A percentile compares a stretch with the other conserved stretches of the same genome.
phyloP scores from a whole-genome alignment of 805 yeast genomes.

The Candida hungchunana region DNA sequence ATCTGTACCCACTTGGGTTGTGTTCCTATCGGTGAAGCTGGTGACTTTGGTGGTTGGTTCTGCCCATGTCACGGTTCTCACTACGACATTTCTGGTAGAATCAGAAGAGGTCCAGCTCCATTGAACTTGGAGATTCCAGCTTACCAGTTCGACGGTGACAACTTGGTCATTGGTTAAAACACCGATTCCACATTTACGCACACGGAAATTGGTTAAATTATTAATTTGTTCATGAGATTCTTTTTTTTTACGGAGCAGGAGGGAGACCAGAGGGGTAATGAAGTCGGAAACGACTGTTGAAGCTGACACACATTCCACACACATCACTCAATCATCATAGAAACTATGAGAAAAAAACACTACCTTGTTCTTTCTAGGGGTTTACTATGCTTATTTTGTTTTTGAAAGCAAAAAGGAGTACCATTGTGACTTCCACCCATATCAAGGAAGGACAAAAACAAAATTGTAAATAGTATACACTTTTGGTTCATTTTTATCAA shows the following conservation, averaged over 20 bases:
- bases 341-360: constrained; percentile 7
- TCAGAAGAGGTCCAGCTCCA: constrained; percentile 99
- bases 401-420: constrained; percentile 1
- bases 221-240: constrained; percentile 9
- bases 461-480: constrained; percentile 20
- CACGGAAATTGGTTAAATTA: constrained; percentile 13
- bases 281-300: neutral
- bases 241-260: constrained; percentile 1
- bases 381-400: constrained; percentile 14
- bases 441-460: constrained; percentile 13
- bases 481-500: constrained; percentile 17
- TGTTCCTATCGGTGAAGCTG: constrained; percentile 99
- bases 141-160: constrained; percentile 82
- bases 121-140: constrained; percentile 94
- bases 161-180: constrained; percentile 78
- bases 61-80: constrained; percentile 99
- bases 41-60: constrained; percentile 99
- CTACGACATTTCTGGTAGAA: constrained; percentile 99
- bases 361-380: constrained; percentile 12
- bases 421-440: constrained; percentile 1
- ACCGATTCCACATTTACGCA: neutral
- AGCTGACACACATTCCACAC: constrained; percentile 5
- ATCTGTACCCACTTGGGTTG: constrained; percentile 99
- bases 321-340: constrained; percentile 6
- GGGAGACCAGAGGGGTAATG: too few relatives aligned